Base-by-base conservation (phyloP, 2,329 filamentous ascomycete genomes). In the Ophiocordyceps camponoti-leonardi region DNA sequence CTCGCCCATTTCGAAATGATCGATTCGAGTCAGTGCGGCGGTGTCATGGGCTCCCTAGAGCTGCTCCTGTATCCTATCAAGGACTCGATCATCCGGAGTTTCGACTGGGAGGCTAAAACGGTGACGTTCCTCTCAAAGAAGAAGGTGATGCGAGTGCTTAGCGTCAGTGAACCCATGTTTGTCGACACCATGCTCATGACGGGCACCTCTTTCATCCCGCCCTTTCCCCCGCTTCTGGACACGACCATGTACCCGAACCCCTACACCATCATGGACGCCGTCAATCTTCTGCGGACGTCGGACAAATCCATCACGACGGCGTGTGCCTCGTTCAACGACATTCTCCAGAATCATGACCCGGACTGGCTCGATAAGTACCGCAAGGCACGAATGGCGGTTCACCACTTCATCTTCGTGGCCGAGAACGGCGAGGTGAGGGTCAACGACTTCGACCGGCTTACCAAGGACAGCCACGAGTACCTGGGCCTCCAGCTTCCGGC, bases 401-500 rank as follows among this genome's bases (percentile, higher is more conserved):
- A 87, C 56, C 90, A 96, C 61, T 88, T 90, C 61, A 81, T 93
- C 39, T 79, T 88, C 55, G 79, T 94, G 51, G 77, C 80, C 31
- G 72, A 77, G 46, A 77, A 76, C n/a, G 92, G 92, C 39, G 79
- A 82, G 54, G 74, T 94, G 44, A 75, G 77, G 48, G 82, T 87
- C 16, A 72, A 86, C 54, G 80, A 88, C 53, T 74, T 71, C 46
- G 81, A 85, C 8, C 72, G 77, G 46, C 75, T 87, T 19, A 88
- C 92, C 2, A 75, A 74, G 42, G 88, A 96, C 58, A 81, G 92
- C 52, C 85, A 93, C 58, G 81, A 90, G 56, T 88, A 95, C 58
- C 77, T 95, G 49, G 87, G 87, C n/a, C 77, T 93, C 48, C 83
- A 88, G 48, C 70, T 98, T 6, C 87, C 92, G 0, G 79, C 87